A percentile compares a stretch with the other conserved stretches of the same genome.
phyloP scores from a whole-genome alignment of 805 yeast species.

The Hanseniaspora hatyaiensis region DNA sequence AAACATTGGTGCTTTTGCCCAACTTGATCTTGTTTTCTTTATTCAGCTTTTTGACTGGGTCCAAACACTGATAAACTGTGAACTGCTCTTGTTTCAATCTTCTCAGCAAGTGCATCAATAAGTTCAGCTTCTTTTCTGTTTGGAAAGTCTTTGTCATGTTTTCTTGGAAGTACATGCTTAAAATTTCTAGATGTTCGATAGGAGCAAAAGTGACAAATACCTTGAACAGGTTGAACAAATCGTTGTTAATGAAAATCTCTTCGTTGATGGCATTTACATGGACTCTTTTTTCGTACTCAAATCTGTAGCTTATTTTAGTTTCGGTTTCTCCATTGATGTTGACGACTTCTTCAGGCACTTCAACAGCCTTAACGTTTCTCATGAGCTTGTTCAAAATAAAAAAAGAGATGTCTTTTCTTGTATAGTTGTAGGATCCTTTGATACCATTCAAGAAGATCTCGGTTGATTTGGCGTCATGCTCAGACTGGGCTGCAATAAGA shows the following conservation, averaged over 20 bases:
- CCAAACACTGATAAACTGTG: background rate
- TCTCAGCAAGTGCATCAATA: background rate
- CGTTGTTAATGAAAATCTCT: constrained; percentile 2
- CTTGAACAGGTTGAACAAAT: background rate
- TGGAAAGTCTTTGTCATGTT: constrained; percentile 6
- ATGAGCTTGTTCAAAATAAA: background rate
- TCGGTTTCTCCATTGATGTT: background rate
- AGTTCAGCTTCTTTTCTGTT: background rate
- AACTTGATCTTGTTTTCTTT: background rate
- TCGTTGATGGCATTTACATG: constrained; percentile 9
- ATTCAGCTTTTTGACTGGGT: background rate
- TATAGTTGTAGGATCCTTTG: no score
- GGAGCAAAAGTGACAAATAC: constrained; percentile 2
- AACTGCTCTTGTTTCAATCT: constrained; percentile 1
- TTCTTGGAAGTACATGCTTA: constrained; percentile 5
- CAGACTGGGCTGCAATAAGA: no score
- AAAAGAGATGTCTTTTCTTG: no score
- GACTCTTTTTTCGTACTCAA: background rate
- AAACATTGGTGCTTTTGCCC: background rate
- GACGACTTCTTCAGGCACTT: background rate
- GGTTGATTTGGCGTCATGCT: no score
- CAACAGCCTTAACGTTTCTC: background rate
- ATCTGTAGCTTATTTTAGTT: background rate
- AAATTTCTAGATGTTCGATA: background rate
- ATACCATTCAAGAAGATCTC: no score